Evolutionary conservation across 192 early-diverging fungal genomes (phyloP).

Genomic region (Coemansia sp.): DNA sequence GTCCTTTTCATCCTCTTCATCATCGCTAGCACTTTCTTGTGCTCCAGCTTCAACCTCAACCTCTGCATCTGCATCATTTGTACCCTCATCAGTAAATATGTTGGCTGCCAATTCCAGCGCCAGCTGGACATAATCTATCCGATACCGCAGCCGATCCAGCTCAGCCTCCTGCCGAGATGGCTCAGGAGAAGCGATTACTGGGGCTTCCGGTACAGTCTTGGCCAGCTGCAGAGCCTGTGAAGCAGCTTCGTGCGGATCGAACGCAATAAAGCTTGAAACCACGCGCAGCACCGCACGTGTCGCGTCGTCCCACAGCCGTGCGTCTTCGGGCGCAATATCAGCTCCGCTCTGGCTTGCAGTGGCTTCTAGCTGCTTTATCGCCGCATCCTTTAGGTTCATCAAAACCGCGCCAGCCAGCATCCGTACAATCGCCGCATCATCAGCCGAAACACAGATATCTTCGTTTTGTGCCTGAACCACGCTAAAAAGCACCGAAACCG

Average conservation of each 20-base stretch:
- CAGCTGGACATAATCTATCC: constrained; percentile 49
- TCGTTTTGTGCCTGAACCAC: constrained; percentile 40
- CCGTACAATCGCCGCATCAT: constrained; percentile 64
- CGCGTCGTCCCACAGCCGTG: constrained; percentile 53
- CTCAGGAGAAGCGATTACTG: constrained; percentile 7
- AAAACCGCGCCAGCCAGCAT: constrained; percentile 66
- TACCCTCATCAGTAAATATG: constrained; percentile 68
- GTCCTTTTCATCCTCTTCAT: constrained; percentile 32
- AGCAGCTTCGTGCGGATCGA: constrained; percentile 38
- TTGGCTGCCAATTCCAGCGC: constrained; percentile 81
- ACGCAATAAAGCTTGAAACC: constrained; percentile 24
- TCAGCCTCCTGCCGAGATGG: constrained; percentile 12
- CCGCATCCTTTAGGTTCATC: constrained; percentile 45
- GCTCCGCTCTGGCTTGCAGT: constrained; percentile 6
- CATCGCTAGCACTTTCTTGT: constrained; percentile 53
- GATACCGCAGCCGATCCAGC: constrained; percentile 22
- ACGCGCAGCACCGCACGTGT: constrained; percentile 36
- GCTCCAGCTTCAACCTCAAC: not conserved
- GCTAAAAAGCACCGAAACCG: constrained; percentile 54
- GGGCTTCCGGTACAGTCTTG: constrained; percentile 11
- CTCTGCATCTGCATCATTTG: constrained; percentile 19
- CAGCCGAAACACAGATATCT: constrained; percentile 7
- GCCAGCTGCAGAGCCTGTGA: constrained; percentile 14
- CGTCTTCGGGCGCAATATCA: constrained; percentile 46
- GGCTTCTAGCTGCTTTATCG: constrained; percentile 24